These are phyloP conservation scores for Pulveroboletus sp. DNA, from an alignment of 768 basidiomycete species.

Conservation along the genomic window DNA sequence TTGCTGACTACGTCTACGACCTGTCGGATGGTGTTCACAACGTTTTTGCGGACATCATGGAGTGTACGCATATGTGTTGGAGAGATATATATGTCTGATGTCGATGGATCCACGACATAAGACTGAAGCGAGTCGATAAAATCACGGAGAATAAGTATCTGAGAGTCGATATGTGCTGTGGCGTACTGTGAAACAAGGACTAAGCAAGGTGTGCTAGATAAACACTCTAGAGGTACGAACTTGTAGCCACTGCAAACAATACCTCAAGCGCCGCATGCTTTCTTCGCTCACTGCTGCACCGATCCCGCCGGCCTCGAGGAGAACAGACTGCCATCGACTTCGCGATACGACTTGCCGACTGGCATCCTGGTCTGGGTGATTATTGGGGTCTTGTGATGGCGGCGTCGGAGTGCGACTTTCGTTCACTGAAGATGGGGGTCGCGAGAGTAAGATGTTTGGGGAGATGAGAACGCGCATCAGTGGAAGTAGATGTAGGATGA, in stretches of 20 bases:
- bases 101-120: slow-evolving; percentile 20
- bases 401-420: slow-evolving; percentile 23
- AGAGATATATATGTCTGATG: slow-evolving; percentile 34
- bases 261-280: slow-evolving; percentile 79
- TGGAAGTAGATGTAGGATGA: slow-evolving; percentile 1
- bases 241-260: slow-evolving; percentile 86
- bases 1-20: slow-evolving; percentile 84
- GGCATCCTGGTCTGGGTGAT: slow-evolving; percentile 17
- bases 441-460: slow-evolving; percentile 3
- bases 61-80: slow-evolving; percentile 61
- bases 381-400: slow-evolving; percentile 15
- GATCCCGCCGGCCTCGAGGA: slow-evolving; percentile 83
- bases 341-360: slow-evolving; percentile 58
- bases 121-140: slow-evolving; percentile 70
- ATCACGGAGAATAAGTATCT: slow-evolving; percentile 77
- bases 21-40: slow-evolving; percentile 85
- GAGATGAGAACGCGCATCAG: neutral
- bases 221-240: slow-evolving; percentile 36
- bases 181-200: slow-evolving; percentile 57
- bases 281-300: slow-evolving; percentile 88
- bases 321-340: slow-evolving; percentile 81
- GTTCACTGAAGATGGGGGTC: neutral
- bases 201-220: neutral
- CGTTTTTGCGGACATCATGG: slow-evolving; percentile 67
- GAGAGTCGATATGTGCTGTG: slow-evolving; percentile 80